phyloP scores from a whole-genome alignment of 78 protist species.

The Dictyostelium capitatum region DNA sequence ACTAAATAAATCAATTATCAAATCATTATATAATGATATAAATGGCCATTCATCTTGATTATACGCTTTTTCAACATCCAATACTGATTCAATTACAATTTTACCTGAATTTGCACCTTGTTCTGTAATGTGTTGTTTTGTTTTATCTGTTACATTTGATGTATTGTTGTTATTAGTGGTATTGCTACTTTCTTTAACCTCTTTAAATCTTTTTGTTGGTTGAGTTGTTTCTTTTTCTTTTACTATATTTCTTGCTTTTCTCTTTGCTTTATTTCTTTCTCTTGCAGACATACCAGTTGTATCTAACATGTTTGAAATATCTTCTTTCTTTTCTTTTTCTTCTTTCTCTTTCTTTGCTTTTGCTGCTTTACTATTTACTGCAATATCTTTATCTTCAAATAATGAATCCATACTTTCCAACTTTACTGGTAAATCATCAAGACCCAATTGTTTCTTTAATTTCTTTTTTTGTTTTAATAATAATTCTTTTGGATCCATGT shows the following conservation, averaged over 20 bases:
- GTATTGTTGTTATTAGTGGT: not conserved
- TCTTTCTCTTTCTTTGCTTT: slow-evolving; percentile 18
- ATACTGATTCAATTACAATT: slow-evolving; percentile 71
- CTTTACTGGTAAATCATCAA: slow-evolving; percentile 33
- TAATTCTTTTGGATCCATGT: slow-evolving; percentile 58
- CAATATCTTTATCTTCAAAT: slow-evolving; percentile 25
- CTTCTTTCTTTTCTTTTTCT: slow-evolving; percentile 48
- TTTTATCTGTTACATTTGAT: not conserved
- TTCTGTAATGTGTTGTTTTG: slow-evolving; percentile 84
- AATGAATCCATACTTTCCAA: slow-evolving; percentile 6
- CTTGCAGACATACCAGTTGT: slow-evolving; percentile 65
- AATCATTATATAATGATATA: slow-evolving; percentile 80
- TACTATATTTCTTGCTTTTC: slow-evolving; percentile 59
- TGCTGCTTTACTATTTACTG: slow-evolving; percentile 10
- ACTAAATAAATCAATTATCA: slow-evolving; percentile 81
- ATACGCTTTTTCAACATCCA: slow-evolving; percentile 68
- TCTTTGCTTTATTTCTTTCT: slow-evolving; percentile 54
- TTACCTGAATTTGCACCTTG: slow-evolving; percentile 80
- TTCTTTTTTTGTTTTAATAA: slow-evolving; percentile 33
- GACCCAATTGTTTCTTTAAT: slow-evolving; percentile 39
- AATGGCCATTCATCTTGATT: slow-evolving; percentile 93
- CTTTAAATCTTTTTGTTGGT: slow-evolving; percentile 51
- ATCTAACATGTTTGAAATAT: slow-evolving; percentile 27
- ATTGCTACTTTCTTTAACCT: slow-evolving; percentile 1
- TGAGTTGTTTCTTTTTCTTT: slow-evolving; percentile 38